Base-by-base conservation (phyloP, 495 filamentous ascomycete genomes). In the Hypoxylon fuscum region DNA sequence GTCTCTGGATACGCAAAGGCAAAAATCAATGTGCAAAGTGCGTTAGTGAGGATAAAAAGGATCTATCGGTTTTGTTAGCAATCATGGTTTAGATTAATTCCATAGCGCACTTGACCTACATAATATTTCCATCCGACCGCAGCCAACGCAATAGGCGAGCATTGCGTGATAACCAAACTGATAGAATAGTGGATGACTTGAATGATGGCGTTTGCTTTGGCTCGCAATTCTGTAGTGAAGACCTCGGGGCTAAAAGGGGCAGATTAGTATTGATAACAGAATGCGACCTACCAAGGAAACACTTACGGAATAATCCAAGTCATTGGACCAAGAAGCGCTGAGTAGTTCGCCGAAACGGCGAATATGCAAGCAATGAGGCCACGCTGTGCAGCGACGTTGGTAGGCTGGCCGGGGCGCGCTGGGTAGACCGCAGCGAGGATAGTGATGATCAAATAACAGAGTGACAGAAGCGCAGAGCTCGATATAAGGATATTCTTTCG, bases 301-400 rank as follows among this genome's bases (percentile, higher is more conserved):
- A 44, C 66, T 15, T 20, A 74, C 65, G 73, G 79, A 49, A 85
- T 84, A 45, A 83, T 77, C 78, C 82, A 85, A 6, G 81, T 82
- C 60, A 84, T 82, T 23, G 82, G 75, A 1, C 81, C 83, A 15
- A 83, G 66, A 29, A 77, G 71, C 21, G 82, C 84, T 50, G 78
- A 85, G 62, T 81, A 87, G 42, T 86, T 68, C 2, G 78, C 79
- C 38, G 85, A 87, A 25, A 85, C 77, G 34, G 84, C 79, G 61
- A 84, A 83, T 72, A 87, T 83, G 58, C 80, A 80, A 20, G 85
- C 81, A 42, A 82, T 83, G 18, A 80, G 75, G 2, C 78, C 79
- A n/a, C 83, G 73, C 25, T 81, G 77, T 22, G 76, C 70, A 2
- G 64, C 58, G 32, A 75, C 77, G 43, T 72, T 72, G 6, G 68